Conservation (phyloP, 768 basidiomycete species). For the Pleurotus ostreatus region DNA sequence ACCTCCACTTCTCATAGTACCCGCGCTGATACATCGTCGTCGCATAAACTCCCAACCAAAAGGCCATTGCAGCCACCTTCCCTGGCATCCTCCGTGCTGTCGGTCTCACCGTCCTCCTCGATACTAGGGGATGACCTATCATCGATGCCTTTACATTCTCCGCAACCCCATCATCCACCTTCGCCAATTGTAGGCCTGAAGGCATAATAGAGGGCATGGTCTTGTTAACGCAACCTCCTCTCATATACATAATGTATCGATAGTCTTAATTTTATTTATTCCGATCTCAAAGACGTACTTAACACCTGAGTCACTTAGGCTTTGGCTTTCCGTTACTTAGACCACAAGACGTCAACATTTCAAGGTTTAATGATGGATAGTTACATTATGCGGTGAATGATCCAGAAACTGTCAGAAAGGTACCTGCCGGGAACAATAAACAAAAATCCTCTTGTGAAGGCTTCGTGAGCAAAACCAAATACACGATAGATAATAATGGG, state of each 20-base stretch:
- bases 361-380: not conserved
- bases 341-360: too few species aligned
- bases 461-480: not conserved
- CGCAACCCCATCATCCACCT: constrained; percentile 1
- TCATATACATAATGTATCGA: constrained; percentile 5
- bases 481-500: not conserved
- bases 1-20: not conserved
- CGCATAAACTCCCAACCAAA: not conserved
- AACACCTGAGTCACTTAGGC: too few species aligned
- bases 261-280: constrained; percentile 4
- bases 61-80: not conserved
- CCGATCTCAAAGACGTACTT: too few species aligned
- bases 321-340: too few species aligned
- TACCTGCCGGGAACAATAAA: constrained; percentile 7
- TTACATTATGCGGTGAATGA: not conserved
- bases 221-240: not conserved
- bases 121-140: not conserved
- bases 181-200: constrained; percentile 1
- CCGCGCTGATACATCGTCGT: not conserved
- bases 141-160: not conserved
- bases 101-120: not conserved
- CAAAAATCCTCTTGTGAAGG: not conserved
- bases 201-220: not conserved
- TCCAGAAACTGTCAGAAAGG: constrained; percentile 4
- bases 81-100: not conserved